Evolutionary conservation across 2,329 filamentous ascomycete species (phyloP), one percentile per base, ranked within the genome.

Genomic region (Aspergillus unguis): DNA sequence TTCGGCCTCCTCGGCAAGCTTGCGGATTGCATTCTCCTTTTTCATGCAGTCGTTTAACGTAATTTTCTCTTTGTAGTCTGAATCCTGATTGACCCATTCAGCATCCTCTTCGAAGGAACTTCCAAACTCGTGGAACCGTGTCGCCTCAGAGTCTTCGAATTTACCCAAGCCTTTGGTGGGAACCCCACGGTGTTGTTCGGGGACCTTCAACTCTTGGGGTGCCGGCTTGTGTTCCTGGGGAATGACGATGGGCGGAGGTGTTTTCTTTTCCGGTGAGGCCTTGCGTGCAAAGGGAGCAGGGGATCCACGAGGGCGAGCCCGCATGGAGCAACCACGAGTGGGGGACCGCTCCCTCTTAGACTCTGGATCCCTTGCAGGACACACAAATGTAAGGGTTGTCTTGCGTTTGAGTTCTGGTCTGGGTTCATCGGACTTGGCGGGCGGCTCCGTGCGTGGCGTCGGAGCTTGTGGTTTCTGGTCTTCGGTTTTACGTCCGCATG

Each of bases 21-120:
- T 85, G 44, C 92, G 86, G 57, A 99, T 94, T 29, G 84, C 85
- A 57, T 90, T 91, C 73, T 99, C 94, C 72, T 95, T 95, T 68
- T 84, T 81, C 59, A 99, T 79, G 4, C 92, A 95, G 67, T 97
- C 94, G 60, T 87, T 85, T 59, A 99, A 86, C 3, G 92, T 97
- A 36, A 99, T 79, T 64, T 89, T 90, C 45, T 80, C 80, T 51
- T 80, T 80, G 58, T 84, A 77, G 31, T 82, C 81, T 6, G 81
- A 78, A 32, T 82, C 77, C 63, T 89, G 86, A 51, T 87, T 84
- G 29, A 95, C 89, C 94, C 94, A 99, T 63, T 96, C 92, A 53
- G 96, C 92, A 56, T 94, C 88, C 53, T 90, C 84, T 37, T 87
- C 80, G 53, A 85, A 80, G 45, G 89, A 91, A 67, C 87, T 91